Evolutionary conservation across 2,329 filamentous ascomycete genomes (phyloP).

Genomic region (Drechslerella dactyloides): DNA sequence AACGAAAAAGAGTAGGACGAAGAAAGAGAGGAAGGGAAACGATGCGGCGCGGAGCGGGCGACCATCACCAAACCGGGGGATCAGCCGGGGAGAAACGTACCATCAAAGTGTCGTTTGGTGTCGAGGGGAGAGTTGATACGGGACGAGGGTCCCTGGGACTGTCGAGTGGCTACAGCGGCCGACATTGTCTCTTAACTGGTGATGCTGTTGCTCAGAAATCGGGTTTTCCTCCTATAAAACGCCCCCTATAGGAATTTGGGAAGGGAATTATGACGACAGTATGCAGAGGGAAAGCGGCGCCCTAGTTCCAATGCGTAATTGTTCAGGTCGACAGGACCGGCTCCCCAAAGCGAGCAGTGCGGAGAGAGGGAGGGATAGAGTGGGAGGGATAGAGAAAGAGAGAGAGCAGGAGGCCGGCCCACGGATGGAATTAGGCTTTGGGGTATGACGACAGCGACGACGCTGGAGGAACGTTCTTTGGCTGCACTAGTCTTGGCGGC

Average conservation of each 20-base stretch:
- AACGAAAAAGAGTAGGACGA: background rate
- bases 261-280: slow-evolving; percentile 46
- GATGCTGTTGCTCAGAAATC: slow-evolving; percentile 50
- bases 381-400: slow-evolving; percentile 4
- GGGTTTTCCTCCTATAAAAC: slow-evolving; percentile 50
- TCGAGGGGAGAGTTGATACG: slow-evolving; percentile 55
- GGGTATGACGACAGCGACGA: slow-evolving; percentile 43
- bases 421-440: slow-evolving; percentile 30
- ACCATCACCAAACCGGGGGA: slow-evolving; percentile 3
- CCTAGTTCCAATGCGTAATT: slow-evolving; percentile 43
- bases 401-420: too few relatives aligned
- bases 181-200: slow-evolving; percentile 54
- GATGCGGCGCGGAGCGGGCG: background rate
- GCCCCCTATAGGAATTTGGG: slow-evolving; percentile 48
- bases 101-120: slow-evolving; percentile 54
- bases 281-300: slow-evolving; percentile 11
- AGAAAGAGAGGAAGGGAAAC: background rate
- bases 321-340: background rate
- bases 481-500: too few relatives aligned
- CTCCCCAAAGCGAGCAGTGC: slow-evolving; percentile 17
- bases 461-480: slow-evolving; percentile 14
- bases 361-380: slow-evolving; percentile 11
- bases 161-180: slow-evolving; percentile 55
- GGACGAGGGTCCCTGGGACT: slow-evolving; percentile 53
- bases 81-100: slow-evolving; percentile 47